Base-by-base conservation (phyloP, 805 yeast species). In the Metschnikowia lachancei region DNA sequence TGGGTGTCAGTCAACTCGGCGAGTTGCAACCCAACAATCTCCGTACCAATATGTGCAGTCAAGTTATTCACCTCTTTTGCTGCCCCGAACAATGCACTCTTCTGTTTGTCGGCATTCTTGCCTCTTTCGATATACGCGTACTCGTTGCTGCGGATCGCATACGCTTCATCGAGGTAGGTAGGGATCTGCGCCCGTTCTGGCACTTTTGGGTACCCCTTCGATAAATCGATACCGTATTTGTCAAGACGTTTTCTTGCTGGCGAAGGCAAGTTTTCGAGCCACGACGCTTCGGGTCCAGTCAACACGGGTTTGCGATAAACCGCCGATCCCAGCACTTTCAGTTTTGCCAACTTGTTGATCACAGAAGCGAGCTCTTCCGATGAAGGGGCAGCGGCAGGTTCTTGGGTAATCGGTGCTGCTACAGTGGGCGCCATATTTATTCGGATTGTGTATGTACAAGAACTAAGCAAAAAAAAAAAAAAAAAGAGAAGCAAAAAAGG, bases 41-140 rank as follows among this genome's bases (percentile, higher is more conserved):
- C 64, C 11, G 63, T 58, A 31, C 64, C 64, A 41, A 60, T 52
- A 48, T 59, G 63, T 50, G 55, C 57, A 52, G 64, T 58, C 52
- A 60, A 52, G 52, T 59, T 29, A 9, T 17, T 53, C 8, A 61
- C 63, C 42, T 57, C 60, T 42, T 51, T 54, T 28, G 63, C 62
- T 30, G 64, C 63, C 12, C 62, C 60, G 20, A 61, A 56, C 45
- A 61, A 52, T 1, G 63, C 63, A 49, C 53, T 58, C 55, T 61
- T 61, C 29, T 57, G 58, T 4, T 60, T 60, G 43, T 61, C 63
- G 37, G 64, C 64, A 32, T 50, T 49, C 45, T 48, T 47, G 14
- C 58, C 64, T 29, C 63, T 41, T 35, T 61, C 63, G 17, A 56
- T 43, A 43, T 52, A 60, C 3, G 59, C 57, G 46, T 39, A 47